phyloP scores from a whole-genome alignment of 202 grass and related monocot genomes.

The Brachypodium distachyon region DNA sequence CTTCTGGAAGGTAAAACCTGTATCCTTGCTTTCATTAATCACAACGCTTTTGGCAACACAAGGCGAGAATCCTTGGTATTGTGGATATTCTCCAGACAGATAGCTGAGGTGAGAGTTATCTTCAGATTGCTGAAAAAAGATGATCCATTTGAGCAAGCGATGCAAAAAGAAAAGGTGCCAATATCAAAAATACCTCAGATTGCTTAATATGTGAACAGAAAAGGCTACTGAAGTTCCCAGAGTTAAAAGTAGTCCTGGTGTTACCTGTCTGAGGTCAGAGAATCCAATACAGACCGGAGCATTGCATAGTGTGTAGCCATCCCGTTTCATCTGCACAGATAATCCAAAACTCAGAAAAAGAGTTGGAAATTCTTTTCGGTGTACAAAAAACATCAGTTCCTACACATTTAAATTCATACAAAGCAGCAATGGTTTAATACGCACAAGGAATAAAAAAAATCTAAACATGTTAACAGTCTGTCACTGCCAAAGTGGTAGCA shows the following conservation, averaged over 20 bases:
- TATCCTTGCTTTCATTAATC: background rate
- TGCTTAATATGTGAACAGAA: background rate
- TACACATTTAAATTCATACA: background rate
- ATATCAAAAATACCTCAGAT: background rate
- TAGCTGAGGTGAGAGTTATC: background rate
- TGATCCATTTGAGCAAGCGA: background rate
- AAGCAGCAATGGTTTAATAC: background rate
- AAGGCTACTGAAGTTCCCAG: background rate
- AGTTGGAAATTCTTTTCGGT: background rate
- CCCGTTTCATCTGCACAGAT: constrained; percentile 10
- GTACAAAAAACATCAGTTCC: background rate
- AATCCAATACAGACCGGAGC: background rate
- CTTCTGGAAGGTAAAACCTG: background rate
- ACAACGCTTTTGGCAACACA: background rate
- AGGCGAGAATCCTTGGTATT: background rate
- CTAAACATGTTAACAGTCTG: background rate
- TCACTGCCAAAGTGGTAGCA: background rate
- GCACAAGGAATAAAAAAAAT: background rate
- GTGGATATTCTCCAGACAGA: constrained; percentile 7
- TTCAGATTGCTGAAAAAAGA: background rate
- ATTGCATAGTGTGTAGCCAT: constrained; percentile 2
- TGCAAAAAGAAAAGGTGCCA: background rate
- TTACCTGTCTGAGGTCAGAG: background rate
- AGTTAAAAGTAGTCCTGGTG: background rate
- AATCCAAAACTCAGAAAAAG: background rate